Conservation (phyloP, 768 basidiomycete species). For the Hydnomerulius pinastri region DNA sequence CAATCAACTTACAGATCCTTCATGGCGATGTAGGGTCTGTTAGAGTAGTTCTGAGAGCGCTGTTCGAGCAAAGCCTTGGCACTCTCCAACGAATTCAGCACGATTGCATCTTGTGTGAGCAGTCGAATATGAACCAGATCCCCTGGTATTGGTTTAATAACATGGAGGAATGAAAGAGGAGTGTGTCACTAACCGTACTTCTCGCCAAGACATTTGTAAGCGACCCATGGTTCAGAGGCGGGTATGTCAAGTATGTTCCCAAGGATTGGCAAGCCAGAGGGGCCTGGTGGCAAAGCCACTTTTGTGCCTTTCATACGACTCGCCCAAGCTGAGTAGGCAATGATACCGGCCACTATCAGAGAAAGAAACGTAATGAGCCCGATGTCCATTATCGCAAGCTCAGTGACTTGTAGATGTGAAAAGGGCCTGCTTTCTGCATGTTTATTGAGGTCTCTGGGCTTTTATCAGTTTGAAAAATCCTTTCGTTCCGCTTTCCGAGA, state of each 20-base stretch:
- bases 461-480: too few species aligned
- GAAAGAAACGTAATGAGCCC: neutral
- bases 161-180: neutral
- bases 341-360: neutral
- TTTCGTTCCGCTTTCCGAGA: too few species aligned
- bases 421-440: too few species aligned
- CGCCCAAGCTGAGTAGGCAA: neutral
- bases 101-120: constrained; percentile 1
- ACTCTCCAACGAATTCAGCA: constrained; percentile 1
- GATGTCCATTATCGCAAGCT: too few species aligned
- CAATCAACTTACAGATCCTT: neutral
- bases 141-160: neutral
- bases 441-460: too few species aligned
- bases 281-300: constrained; percentile 19
- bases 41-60: constrained; percentile 3
- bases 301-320: neutral
- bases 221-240: constrained; percentile 16
- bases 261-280: constrained; percentile 13
- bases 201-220: constrained; percentile 20
- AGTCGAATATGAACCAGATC: neutral
- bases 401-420: too few species aligned
- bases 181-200: constrained; percentile 18
- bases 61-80: constrained; percentile 1
- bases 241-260: constrained; percentile 24
- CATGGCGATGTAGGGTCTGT: neutral